A percentile compares a stretch with the other conserved stretches of the same genome.
Evolutionary conservation across 257 asterid genomes (phyloP).

Genomic region (Petrea volubilis): DNA sequence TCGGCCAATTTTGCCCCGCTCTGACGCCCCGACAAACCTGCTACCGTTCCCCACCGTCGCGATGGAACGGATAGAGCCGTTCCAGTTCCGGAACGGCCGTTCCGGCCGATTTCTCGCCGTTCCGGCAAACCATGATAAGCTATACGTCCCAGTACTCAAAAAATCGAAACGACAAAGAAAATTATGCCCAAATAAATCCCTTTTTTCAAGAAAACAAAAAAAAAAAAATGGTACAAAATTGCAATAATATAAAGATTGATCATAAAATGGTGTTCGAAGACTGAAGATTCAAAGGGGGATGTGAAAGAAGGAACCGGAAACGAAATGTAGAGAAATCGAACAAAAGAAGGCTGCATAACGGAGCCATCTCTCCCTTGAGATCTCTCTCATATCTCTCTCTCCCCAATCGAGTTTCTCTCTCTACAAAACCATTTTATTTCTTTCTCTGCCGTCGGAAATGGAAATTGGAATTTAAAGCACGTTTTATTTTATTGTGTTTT

Average conservation of each 20-base stretch:
- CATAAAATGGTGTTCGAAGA: not conserved
- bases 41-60: no score
- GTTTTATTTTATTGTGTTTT: no score
- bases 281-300: not conserved
- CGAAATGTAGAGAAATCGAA: not conserved
- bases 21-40: no score
- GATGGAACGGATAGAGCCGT: no score
- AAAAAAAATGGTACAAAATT: not conserved
- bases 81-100: no score
- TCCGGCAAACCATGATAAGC: no score
- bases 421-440: not conserved
- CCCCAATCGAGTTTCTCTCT: not conserved
- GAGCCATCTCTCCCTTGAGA: not conserved
- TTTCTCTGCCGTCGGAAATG: not conserved
- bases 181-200: no score
- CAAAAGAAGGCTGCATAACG: not conserved
- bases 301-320: not conserved
- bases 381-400: not conserved
- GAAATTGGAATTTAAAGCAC: no score
- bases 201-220: not conserved
- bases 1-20: no score
- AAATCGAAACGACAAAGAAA: no score
- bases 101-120: no score
- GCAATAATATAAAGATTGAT: not conserved
- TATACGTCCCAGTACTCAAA: no score